phyloP scores from a whole-genome alignment of 129 eudicot species.

The sunflower (Helianthus annuus) region DNA sequence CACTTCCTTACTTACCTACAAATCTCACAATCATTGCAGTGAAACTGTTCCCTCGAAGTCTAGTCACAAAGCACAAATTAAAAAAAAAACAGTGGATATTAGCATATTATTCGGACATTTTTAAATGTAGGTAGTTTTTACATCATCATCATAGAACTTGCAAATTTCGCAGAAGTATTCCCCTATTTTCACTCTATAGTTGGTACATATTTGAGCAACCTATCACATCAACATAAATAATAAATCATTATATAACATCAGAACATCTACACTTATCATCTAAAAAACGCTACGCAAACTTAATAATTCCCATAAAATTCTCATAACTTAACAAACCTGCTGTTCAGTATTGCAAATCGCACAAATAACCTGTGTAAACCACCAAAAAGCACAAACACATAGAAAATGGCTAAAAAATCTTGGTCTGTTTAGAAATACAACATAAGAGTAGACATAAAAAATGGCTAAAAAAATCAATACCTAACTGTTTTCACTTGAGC shows the following conservation, averaged over 20 bases:
- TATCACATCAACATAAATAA: slow-evolving; percentile 29
- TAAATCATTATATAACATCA: background rate
- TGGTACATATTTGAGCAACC: slow-evolving; percentile 75
- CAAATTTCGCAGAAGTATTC: slow-evolving; percentile 87
- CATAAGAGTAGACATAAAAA: too few relatives aligned
- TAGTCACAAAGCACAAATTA: slow-evolving; percentile 30
- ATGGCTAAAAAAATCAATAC: too few relatives aligned
- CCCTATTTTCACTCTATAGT: slow-evolving; percentile 86
- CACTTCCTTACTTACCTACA: slow-evolving; percentile 60
- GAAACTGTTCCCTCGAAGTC: slow-evolving; percentile 74
- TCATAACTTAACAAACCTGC: slow-evolving; percentile 50
- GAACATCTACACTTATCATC: background rate
- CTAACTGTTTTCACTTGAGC: too few relatives aligned
- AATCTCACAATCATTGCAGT: slow-evolving; percentile 87
- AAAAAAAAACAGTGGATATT: background rate
- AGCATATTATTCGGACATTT: slow-evolving; percentile 4
- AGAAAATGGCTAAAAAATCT: too few relatives aligned
- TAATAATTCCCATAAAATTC: background rate
- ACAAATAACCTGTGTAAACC: slow-evolving; percentile 80
- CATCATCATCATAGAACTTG: slow-evolving; percentile 90
- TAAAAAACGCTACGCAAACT: background rate
- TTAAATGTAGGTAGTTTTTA: slow-evolving; percentile 28
- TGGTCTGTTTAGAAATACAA: too few relatives aligned
- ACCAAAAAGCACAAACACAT: background rate
- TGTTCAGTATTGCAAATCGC: slow-evolving; percentile 80